A percentile compares a stretch with the other conserved stretches of the same genome.
phyloP scores from a whole-genome alignment of 495 filamentous ascomycete species.

The Penicillium goetzii region DNA sequence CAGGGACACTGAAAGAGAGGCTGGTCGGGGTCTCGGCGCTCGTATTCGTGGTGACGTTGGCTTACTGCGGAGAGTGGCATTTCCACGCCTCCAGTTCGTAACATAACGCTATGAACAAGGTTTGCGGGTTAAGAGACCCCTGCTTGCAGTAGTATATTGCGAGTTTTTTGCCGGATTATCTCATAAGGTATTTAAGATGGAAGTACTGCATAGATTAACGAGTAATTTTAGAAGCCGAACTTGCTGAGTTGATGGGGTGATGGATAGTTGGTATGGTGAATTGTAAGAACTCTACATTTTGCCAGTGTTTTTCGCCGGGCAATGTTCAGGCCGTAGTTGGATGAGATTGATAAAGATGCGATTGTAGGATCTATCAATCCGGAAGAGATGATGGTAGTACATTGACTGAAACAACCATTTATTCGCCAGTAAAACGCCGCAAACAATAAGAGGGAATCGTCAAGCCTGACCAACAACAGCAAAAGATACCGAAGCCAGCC shows the following conservation, averaged over 20 bases:
- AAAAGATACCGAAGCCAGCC: constrained; percentile 5
- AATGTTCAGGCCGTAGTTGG: not conserved
- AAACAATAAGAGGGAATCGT: constrained; percentile 22
- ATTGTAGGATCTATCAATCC: not conserved
- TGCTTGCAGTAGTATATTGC: not conserved
- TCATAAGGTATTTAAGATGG: no score
- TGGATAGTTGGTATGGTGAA: no score
- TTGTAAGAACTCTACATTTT: no score
- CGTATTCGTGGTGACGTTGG: not conserved
- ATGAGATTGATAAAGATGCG: not conserved
- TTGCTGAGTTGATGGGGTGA: no score
- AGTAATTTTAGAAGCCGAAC: not conserved
- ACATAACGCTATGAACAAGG: not conserved
- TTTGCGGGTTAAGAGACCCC: not conserved
- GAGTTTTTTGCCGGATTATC: no score
- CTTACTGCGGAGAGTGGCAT: not conserved
- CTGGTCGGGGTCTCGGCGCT: not conserved
- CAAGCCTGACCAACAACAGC: constrained; percentile 8
- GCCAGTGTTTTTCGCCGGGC: not conserved
- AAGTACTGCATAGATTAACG: not conserved
- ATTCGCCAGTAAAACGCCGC: constrained; percentile 18
- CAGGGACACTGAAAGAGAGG: not conserved
- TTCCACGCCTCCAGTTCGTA: not conserved
- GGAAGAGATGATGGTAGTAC: not conserved
- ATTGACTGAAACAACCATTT: not conserved